Base-by-base conservation (phyloP, 2,329 filamentous ascomycete genomes). In the Pseudophaeomoniella oleicola region DNA sequence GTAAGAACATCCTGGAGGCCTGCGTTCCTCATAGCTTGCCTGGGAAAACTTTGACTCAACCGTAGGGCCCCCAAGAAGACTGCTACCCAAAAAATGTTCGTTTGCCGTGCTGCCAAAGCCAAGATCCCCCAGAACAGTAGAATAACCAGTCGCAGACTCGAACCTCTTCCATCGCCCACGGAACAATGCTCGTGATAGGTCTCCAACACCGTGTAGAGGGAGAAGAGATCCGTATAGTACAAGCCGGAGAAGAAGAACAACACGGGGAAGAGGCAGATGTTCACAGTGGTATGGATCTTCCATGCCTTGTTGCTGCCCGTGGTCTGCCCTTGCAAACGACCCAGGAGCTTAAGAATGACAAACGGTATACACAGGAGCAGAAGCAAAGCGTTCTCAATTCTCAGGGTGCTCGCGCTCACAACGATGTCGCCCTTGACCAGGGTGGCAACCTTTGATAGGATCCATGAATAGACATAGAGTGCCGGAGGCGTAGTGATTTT, bases 401-500 rank as follows among this genome's bases (percentile, higher is more conserved):
- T 58, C 36, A 62, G 15, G 10, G 32, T 10, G 14, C 9, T 16
- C 9, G 19, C 19, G 18, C 6, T 17, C 9, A 15, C 18, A 5
- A 12, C 32, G n/a, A 17, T 12, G 12, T 18, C 15, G 6, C 5
- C 9, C 30, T 40, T 46, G 42, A 48, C 35, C 4, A 39, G 62
- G 32, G 37, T 13, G 35, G 33, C 44, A 11, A 37, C 36, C 15
- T 9, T n/a, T 38, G 52, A 51, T 15, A 50, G 38, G 17, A 57
- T 66, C 54, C 66, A 85, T 63, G 58, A 57, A 45, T 46, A 54
- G 33, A 64, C 66, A 50, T 67, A 86, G 64, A 98, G 63, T 19
- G 87, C 90, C 0, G 90, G 88, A 1, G 90, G 90, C 1, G 90
- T 98, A 0, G 90, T 98, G 52, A 98, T 90, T 56, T 96, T 98